Base-by-base conservation (phyloP, 1,284 basidiomycete genomes). In the Hypsizygus ulmarius region DNA sequence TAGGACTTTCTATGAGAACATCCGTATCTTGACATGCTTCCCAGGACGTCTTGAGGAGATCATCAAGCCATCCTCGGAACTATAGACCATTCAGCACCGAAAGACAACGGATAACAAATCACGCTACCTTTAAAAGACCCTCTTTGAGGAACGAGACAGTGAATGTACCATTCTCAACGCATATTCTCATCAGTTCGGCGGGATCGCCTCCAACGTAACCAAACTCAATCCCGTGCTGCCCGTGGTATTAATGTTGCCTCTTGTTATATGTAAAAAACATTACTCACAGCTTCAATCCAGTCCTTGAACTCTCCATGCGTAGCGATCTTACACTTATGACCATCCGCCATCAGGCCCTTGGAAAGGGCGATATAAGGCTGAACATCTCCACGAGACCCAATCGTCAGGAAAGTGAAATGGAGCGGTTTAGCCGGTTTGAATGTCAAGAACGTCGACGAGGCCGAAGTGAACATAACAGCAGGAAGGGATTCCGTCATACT, bases 61-160 rank as follows among this genome's bases (percentile, higher is more conserved):
- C 96, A 63, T 98, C 96, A 43, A 98, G 75, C 96, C 96, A 99
- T 16, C 90, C 91, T 46, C 96, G 87, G 74, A 98, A 98, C 86
- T 94, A 60, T 12, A 4, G 19, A 38, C 32, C 43, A 41, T 42
- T 44, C 19, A 36, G 43, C 29, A 37, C 21, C 40, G 46, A 51
- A 19, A 42, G 19, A 39, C 44, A 43, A 49, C 44, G 43, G 46
- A 12, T 9, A 19, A 43, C 12, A 45, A 42, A 16, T 40, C 16
- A 25, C 25, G 32, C 29, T 43, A 91, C 92, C 80, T 93, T 96
- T 51, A 83, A 77, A 39, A 98, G 68, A 9, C 86, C 88, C 64
- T 98, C 96, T 62, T 87, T 93, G 60, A 97, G 69, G 69, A 98
- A 98, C 0, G 93, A 82, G 27, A 97, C 86, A 0, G 96, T 97